A percentile compares a stretch with the other conserved stretches of the same genome.
Conservation (phyloP, 2,329 filamentous ascomycete genomes). For the Talaromyces albobiverticillius region DNA sequence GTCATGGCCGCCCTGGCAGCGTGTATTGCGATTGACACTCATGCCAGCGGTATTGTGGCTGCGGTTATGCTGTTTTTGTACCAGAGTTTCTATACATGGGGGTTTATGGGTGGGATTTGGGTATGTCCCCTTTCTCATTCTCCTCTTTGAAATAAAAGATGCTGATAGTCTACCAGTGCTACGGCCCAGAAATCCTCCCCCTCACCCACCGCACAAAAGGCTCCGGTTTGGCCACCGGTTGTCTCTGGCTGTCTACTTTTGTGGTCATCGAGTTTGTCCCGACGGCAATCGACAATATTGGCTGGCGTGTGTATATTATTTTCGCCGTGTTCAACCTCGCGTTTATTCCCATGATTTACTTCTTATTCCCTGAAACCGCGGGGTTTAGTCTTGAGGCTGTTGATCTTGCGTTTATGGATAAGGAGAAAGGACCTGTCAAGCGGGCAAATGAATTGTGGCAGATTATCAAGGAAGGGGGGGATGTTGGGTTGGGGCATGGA, state of each 20-base stretch:
- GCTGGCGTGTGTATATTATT: constrained; percentile 4
- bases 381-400: constrained; percentile 9
- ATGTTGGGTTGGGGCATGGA: constrained; percentile 1
- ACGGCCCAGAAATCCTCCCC: constrained; percentile 19
- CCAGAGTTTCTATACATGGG: constrained; percentile 18
- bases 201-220: constrained; percentile 19
- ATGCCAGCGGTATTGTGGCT: constrained; percentile 15
- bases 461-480: constrained; percentile 4
- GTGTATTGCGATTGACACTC: constrained; percentile 12
- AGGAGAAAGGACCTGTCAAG: constrained; percentile 2
- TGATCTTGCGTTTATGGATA: constrained; percentile 11
- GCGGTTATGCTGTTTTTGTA: constrained; percentile 19
- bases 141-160: no score
- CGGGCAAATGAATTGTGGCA: constrained; percentile 8
- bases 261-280: constrained; percentile 55
- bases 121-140: constrained; percentile 6
- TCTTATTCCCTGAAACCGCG: constrained; percentile 10
- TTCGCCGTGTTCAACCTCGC: constrained; percentile 12
- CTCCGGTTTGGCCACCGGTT: constrained; percentile 17
- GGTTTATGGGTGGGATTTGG: constrained; percentile 19
- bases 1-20: constrained; percentile 17
- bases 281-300: constrained; percentile 26
- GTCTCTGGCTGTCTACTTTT: constrained; percentile 54
- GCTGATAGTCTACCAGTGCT: no score
- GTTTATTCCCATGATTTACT: constrained; percentile 18